Percentiles rank a stretch among this genome's conserved stretches.
phyloP scores from a whole-genome alignment of 2,329 filamentous ascomycete genomes.

The Herpotrichia juniperi region DNA sequence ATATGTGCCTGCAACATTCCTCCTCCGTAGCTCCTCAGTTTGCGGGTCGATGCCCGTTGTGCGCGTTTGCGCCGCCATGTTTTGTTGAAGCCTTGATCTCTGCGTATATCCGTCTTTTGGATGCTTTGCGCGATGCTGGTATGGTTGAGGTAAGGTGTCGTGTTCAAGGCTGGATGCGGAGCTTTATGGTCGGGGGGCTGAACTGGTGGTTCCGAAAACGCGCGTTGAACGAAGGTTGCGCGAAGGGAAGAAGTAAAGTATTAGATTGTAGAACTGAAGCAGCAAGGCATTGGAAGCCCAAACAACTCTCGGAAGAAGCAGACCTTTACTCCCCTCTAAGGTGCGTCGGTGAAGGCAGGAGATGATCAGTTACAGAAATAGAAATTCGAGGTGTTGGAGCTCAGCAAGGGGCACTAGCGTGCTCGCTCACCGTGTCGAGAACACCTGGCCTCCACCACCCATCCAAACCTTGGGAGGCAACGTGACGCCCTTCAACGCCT shows the following conservation, averaged over 20 bases:
- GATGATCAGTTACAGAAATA: slow-evolving; percentile 30
- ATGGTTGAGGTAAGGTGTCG: slow-evolving; percentile 1
- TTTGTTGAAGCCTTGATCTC: slow-evolving; percentile 8
- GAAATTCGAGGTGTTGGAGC: slow-evolving; percentile 20
- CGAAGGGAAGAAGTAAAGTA: slow-evolving; percentile 21
- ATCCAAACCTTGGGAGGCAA: too few relatives aligned
- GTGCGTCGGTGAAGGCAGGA: slow-evolving; percentile 25
- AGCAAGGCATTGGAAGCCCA: slow-evolving; percentile 15
- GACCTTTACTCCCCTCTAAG: slow-evolving; percentile 26
- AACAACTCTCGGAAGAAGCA: slow-evolving; percentile 18
- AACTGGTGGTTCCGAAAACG: slow-evolving; percentile 1
- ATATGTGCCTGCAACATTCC: slow-evolving; percentile 47
- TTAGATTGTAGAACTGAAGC: slow-evolving; percentile 20
- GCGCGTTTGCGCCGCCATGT: slow-evolving; percentile 37
- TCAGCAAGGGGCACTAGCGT: slow-evolving; percentile 23
- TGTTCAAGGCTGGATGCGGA: background rate
- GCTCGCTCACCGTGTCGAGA: background rate
- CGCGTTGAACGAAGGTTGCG: slow-evolving; percentile 4
- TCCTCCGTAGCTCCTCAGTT: slow-evolving; percentile 52
- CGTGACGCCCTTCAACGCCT: slow-evolving; percentile 2
- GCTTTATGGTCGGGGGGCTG: slow-evolving; percentile 12
- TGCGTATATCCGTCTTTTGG: background rate
- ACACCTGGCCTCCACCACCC: background rate
- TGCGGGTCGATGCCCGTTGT: slow-evolving; percentile 50
- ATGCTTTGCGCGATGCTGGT: background rate